Percentiles rank a stretch among this genome's conserved stretches.
These are phyloP conservation scores for Microthyrium microscopicum DNA, from an alignment of 2,329 filamentous ascomycete species.

Conservation along the genomic window DNA sequence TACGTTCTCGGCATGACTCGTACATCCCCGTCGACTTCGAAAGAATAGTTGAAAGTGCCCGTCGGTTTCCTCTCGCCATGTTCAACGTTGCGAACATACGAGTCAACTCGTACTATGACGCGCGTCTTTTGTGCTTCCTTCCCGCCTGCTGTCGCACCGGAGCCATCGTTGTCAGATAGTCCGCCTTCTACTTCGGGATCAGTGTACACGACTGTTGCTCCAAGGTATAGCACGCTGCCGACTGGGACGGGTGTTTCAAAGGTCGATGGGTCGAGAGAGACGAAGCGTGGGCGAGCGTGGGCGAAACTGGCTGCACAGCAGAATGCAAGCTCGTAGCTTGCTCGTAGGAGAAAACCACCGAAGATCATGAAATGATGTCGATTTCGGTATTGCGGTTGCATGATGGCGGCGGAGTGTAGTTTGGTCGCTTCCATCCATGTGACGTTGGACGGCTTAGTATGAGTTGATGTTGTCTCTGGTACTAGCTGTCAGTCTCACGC, in stretches of 20 bases:
- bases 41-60: constrained; percentile 63
- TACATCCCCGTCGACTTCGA: constrained; percentile 46
- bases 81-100: constrained; percentile 56
- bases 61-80: constrained; percentile 51
- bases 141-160: constrained; percentile 17
- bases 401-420: constrained; percentile 52
- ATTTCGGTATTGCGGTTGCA: constrained; percentile 58
- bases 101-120: constrained; percentile 55
- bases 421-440: constrained; percentile 45
- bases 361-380: constrained; percentile 66
- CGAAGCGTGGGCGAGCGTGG: constrained; percentile 51
- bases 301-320: constrained; percentile 57
- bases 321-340: constrained; percentile 62
- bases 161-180: constrained; percentile 10
- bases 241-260: constrained; percentile 63
- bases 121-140: constrained; percentile 36
- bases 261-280: constrained; percentile 56
- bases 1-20: constrained; percentile 47
- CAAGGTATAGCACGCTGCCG: constrained; percentile 58
- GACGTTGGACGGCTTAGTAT: constrained; percentile 39
- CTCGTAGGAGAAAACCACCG: constrained; percentile 56
- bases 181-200: constrained; percentile 38
- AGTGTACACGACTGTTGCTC: constrained; percentile 54
- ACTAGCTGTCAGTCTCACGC: too few species aligned
- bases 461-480: too few species aligned